Evolutionary conservation across 2,329 filamentous ascomycete genomes (phyloP).

Genomic region (Fusarium sp.): DNA sequence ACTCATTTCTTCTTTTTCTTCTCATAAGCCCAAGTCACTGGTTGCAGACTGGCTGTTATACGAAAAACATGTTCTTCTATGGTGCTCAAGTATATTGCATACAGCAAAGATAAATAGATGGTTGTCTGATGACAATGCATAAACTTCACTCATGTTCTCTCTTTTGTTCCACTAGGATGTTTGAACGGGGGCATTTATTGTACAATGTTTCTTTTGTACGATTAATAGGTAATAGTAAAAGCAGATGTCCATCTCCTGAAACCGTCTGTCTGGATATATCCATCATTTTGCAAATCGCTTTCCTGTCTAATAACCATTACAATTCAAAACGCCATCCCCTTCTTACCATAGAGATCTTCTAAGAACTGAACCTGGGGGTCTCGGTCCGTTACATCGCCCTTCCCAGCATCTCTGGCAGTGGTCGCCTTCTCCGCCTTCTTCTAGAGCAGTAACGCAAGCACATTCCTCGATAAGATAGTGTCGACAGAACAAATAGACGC

Average conservation of each 20-base stretch:
- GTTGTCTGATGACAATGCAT: slow-evolving; percentile 9
- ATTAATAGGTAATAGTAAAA: slow-evolving; percentile 15
- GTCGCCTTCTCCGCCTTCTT: slow-evolving; percentile 25
- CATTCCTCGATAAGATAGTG: slow-evolving; percentile 35
- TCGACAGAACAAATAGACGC: slow-evolving; percentile 38
- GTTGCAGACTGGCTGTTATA: slow-evolving; percentile 28
- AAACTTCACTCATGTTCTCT: slow-evolving; percentile 1
- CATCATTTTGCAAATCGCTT: not conserved
- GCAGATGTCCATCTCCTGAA: slow-evolving; percentile 7
- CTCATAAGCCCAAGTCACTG: slow-evolving; percentile 17
- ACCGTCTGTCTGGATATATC: not conserved
- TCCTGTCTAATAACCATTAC: not conserved
- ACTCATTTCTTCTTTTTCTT: slow-evolving; percentile 21
- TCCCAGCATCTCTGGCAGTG: slow-evolving; percentile 43
- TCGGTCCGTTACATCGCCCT: slow-evolving; percentile 33
- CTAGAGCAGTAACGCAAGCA: slow-evolving; percentile 28
- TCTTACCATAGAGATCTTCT: slow-evolving; percentile 32
- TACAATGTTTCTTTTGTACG: slow-evolving; percentile 5
- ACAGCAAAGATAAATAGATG: slow-evolving; percentile 23
- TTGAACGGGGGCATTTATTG: not conserved
- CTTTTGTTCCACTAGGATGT: not conserved
- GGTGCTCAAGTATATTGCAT: slow-evolving; percentile 17
- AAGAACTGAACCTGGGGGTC: slow-evolving; percentile 25
- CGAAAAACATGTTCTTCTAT: slow-evolving; percentile 26
- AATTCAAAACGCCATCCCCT: not conserved